These are phyloP conservation scores for Davidsoniella australis DNA, from an alignment of 2,329 filamentous ascomycete species.

Conservation along the genomic window DNA sequence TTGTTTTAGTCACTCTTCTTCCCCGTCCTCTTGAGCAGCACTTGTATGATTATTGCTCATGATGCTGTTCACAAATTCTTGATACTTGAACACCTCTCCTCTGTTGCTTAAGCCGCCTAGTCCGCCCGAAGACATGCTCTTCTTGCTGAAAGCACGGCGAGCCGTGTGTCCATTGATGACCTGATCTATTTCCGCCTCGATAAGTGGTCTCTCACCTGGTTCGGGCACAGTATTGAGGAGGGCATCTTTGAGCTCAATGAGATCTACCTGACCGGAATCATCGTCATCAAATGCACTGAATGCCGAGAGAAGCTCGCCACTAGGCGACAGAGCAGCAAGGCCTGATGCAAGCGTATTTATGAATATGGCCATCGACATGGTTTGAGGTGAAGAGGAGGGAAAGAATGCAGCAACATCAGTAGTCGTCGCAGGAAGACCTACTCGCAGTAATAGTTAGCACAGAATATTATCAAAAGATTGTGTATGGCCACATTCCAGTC, in stretches of 20 bases:
- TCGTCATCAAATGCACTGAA: constrained; percentile 93
- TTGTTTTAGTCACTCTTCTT: constrained; percentile 1
- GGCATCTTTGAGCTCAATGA: constrained; percentile 66
- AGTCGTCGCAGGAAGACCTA: constrained; percentile 56
- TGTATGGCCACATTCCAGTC: not conserved
- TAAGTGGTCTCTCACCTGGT: constrained; percentile 45
- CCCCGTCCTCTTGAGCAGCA: constrained; percentile 7
- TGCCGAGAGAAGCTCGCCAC: constrained; percentile 67
- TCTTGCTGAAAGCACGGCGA: constrained; percentile 62
- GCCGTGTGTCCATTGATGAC: constrained; percentile 79
- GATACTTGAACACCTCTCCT: constrained; percentile 83
- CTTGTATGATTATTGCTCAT: constrained; percentile 24
- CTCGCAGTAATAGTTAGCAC: constrained; percentile 9
- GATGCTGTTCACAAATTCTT: constrained; percentile 69
- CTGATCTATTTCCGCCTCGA: constrained; percentile 62
- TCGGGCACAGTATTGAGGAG: constrained; percentile 69
- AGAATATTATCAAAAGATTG: not conserved
- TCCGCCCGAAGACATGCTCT: constrained; percentile 14
- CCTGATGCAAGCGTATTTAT: constrained; percentile 65
- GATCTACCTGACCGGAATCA: constrained; percentile 81
- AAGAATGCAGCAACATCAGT: constrained; percentile 70
- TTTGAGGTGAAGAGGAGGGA: constrained; percentile 50
- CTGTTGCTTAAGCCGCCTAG: constrained; percentile 34
- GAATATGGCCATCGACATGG: constrained; percentile 71
- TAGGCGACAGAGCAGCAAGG: constrained; percentile 57